Base-by-base conservation (phyloP, 768 basidiomycete genomes). In the Leccinum boreale region DNA sequence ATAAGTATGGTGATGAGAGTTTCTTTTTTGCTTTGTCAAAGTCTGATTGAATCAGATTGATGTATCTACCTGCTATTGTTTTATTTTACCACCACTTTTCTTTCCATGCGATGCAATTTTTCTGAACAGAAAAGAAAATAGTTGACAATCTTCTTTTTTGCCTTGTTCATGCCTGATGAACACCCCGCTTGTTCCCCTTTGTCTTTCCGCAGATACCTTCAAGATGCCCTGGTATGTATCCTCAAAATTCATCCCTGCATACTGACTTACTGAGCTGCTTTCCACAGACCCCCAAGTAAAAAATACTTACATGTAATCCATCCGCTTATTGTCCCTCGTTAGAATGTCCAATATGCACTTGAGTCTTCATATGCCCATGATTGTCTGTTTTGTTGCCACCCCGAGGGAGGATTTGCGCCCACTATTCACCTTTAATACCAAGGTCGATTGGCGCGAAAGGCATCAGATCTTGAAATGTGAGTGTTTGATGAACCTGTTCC, bases 401-500 rank as follows among this genome's bases (percentile, higher is more conserved):
- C 65, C 79, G 26, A 83, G 83, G 62, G 74, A 78, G 12, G 80
- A 86, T 64, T 89, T 93, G 3, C 81, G 91, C 9, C 87, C 90
- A 3, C 71, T 89, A 65, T 81, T 99, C 73, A 83, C 82, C 45
- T 98, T 97, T 65, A 87, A 91, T 56, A 90, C 90, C 2, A 74
- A 81, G 3, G 89, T 97, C 4, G 90, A 94, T 64, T 96, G 94
- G 94, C 90, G 85, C 61, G 86, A 95, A 72, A 84, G 85, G 24
- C 94, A 97, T 66, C 83, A 91, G 69, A 86, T 96, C 79, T 75
- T 98, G 58, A 96, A 97, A 69, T 98, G 91, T 90, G 67, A 62
- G 86, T 66, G 6, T 26, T 51, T n/a, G 21, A 26, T 48, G 36
- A 10, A n/a, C 8, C 11, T 21, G 19, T 42, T 12, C 12, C 15